Evolutionary conservation across 441 rosid genomes (phyloP), one percentile per base, ranked within the genome.

Genomic region (Erysimum pusillum): DNA sequence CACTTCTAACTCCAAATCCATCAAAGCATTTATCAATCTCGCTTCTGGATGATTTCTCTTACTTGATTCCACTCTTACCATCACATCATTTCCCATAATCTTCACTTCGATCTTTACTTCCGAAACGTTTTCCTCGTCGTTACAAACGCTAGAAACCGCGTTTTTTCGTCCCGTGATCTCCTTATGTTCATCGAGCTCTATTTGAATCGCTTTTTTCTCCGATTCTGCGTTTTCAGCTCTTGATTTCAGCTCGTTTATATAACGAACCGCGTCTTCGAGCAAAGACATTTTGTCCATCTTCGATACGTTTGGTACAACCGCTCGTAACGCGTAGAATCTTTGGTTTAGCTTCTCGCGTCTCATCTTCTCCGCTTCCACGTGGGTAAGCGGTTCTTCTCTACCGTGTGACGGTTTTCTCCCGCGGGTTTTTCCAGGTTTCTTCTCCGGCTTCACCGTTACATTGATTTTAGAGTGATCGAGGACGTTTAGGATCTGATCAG

Each of bases 291-390:
- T 94, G 69, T 94, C 99, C 99, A 92, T 91, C 79, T 89, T 92
- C 0, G 99, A 90, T 18, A 94, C 93, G 46, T 90, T 94, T 14
- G 98, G 98, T 39, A 94, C 98, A 56, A 89, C 97, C 57, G 98
- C 97, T 67, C 97, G 84, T 63, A 95, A 73, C 0, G 98, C 87
- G 31, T 91, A 91, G 82, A 95, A 95, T 71, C 86, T 62, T 78
- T 88, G 93, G 84, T 91, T 95, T 48, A 95, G 94, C 83, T 92
- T 95, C 86, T 91, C 96, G 59, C 99, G 85, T 82, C 99, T 90
- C 78, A 91, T 89, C 59, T 98, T 86, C 85, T 95, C 99, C 5
- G 99, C 94, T 83, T 95, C 94, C 1, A 95, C 99, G 39, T 95
- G 97, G 76, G 89, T 91, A 80, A 92, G 22, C 4, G 96, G 96